Conservation (phyloP, 2,329 filamentous ascomycete species). For the Ophiognomonia clavigignenti-juglandacearum region DNA sequence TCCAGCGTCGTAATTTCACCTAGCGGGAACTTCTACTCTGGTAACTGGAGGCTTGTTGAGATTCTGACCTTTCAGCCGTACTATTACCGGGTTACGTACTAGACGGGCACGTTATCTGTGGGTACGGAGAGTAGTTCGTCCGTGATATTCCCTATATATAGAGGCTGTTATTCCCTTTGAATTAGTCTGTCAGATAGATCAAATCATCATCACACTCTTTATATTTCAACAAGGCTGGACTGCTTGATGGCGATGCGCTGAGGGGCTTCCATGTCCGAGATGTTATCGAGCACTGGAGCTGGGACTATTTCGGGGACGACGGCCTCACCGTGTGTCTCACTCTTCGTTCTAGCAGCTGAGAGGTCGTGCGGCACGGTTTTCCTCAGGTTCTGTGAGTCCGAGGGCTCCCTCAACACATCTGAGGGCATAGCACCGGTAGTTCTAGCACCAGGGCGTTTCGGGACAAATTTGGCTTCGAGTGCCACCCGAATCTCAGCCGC, state of each 20-base stretch:
- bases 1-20: no score
- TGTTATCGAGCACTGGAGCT: neutral
- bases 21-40: neutral
- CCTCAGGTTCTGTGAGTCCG: neutral
- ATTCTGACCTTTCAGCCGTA: neutral
- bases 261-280: neutral
- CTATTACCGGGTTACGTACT: no score
- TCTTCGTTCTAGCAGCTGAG: neutral
- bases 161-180: no score
- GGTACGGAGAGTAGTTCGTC: no score
- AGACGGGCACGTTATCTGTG: no score
- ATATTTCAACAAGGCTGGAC: neutral
- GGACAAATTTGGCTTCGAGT: no score
- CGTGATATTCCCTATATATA: no score
- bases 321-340: neutral
- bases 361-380: neutral
- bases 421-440: neutral
- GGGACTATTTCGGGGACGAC: neutral
- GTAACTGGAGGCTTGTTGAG: neutral
- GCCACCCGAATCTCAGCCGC: neutral
- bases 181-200: no score
- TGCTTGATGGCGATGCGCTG: neutral
- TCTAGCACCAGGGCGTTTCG: neutral
- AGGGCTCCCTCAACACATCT: neutral
- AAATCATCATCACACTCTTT: neutral